Base-by-base conservation (phyloP, 768 basidiomycete species). In the Lanmaoa rubissima region DNA sequence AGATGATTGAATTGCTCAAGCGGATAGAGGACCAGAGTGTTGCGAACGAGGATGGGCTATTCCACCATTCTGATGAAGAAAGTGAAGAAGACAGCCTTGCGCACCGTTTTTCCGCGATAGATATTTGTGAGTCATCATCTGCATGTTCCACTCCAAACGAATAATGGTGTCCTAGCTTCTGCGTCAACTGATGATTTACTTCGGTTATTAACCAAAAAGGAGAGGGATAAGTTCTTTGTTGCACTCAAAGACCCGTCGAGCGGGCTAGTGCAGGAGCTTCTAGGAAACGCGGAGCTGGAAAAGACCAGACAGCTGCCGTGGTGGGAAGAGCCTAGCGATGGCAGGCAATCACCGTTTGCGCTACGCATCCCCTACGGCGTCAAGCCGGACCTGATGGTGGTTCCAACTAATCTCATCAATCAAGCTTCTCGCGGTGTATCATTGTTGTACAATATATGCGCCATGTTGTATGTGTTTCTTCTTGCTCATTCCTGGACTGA, bases 1-100 rank as follows among this genome's bases (percentile, higher is more conserved):
- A 79, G 58, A 92, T 91, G 81, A 70, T 93, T 64, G 83, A 85
- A 46, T 65, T 93, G 5, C 75, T 94, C 21, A 84, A 82, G 66
- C 82, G 79, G 10, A 87, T 93, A 54, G 90, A 92, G 57, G 85
- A 90, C 50, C 82, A 85, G 48, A 74, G 67, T 14, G 62, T 69
- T 24, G 71, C 76, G 31, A 74, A 80, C 16, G 78, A 74, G 3
- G 69, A 67, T 16, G 62, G 63, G 2, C 65, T 72, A 1, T 65
- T 60, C 2, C 68, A 69, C 1, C 66, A 64, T 2, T 71, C 71
- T 19, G 75, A 76, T 13, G 74, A 69, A 4, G 79, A 78, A 21
- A 74, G 72, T 3, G 76, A 75, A 6, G 74, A 72, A 38, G 71
- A 70, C 21, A 78, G 82, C 56, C 65, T 91, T 24, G 78, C 75